phyloP scores from a whole-genome alignment of 495 filamentous ascomycete genomes.

The Neurospora sp. region DNA sequence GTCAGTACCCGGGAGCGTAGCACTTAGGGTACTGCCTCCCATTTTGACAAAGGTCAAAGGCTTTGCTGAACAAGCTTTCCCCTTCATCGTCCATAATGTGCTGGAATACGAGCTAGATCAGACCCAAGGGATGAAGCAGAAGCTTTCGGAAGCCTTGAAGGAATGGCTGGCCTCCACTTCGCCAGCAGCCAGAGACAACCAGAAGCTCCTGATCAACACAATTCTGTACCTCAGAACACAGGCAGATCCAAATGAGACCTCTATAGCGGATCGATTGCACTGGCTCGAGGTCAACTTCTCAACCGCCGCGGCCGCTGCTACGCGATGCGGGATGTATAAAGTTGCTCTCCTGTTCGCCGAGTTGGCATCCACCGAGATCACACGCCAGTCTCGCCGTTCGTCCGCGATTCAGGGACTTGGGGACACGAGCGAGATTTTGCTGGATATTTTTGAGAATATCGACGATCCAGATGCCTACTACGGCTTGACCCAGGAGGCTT shows the following conservation, averaged over 20 bases:
- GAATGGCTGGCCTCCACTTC: conserved; percentile 39
- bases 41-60: conserved; percentile 52
- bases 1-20: conserved; percentile 48
- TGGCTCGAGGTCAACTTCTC: conserved; percentile 82
- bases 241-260: conserved; percentile 59
- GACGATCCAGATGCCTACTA: conserved; percentile 96
- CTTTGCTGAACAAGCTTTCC: conserved; percentile 62
- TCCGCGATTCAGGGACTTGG: conserved; percentile 43
- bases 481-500: conserved; percentile 72
- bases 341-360: conserved; percentile 79
- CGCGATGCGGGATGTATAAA: conserved; percentile 72
- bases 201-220: conserved; percentile 58
- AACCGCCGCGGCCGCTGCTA: conserved; percentile 65
- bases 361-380: conserved; percentile 46
- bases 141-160: conserved; percentile 38
- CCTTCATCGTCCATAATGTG: conserved; percentile 71
- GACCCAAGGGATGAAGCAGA: conserved; percentile 36
- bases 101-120: conserved; percentile 44
- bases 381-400: conserved; percentile 53
- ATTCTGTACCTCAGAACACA: conserved; percentile 86
- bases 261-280: conserved; percentile 62
- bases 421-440: conserved; percentile 55
- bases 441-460: conserved; percentile 77
- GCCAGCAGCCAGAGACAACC: conserved; percentile 32
- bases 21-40: conserved; percentile 54